Evolutionary conservation across 1,139 yeast species (phyloP).

Genomic region (Magnusiomyces ingens): DNA sequence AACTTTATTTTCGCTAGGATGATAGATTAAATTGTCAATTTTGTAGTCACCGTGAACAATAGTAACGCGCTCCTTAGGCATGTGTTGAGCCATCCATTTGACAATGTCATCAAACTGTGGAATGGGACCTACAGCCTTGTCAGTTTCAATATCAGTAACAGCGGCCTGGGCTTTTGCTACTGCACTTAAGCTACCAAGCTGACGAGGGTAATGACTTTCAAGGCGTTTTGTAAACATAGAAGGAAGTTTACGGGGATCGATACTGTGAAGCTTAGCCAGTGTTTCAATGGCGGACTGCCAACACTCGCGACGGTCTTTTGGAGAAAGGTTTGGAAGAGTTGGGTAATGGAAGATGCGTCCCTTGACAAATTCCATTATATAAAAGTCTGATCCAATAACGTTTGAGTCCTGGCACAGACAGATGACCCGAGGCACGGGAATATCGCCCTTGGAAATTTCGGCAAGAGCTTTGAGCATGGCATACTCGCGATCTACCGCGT

Average conservation of each 20-base stretch:
- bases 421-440: conserved; percentile 59
- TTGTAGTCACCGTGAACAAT: conserved; percentile 66
- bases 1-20: conserved; percentile 44
- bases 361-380: conserved; percentile 52
- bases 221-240: conserved; percentile 40
- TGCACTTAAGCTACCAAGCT: conserved; percentile 43
- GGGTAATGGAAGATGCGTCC: conserved; percentile 59
- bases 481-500: conserved; percentile 60
- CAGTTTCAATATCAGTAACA: conserved; percentile 25
- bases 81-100: conserved; percentile 43
- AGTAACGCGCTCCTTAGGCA: conserved; percentile 42
- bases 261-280: conserved; percentile 46
- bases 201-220: conserved; percentile 49
- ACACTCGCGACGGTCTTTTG: conserved; percentile 25
- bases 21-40: conserved; percentile 55
- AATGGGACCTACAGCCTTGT: conserved; percentile 43
- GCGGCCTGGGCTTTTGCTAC: conserved; percentile 47
- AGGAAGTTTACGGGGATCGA: conserved; percentile 41
- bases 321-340: conserved; percentile 37
- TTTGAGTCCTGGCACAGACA: conserved; percentile 57
- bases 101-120: conserved; percentile 44
- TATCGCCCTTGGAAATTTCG: conserved; percentile 27
- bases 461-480: conserved; percentile 42
- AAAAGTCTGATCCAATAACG: conserved; percentile 68
- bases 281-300: conserved; percentile 52